phyloP scores from a whole-genome alignment of 2,329 filamentous ascomycete genomes.

The Aspergillus thermomutatus region DNA sequence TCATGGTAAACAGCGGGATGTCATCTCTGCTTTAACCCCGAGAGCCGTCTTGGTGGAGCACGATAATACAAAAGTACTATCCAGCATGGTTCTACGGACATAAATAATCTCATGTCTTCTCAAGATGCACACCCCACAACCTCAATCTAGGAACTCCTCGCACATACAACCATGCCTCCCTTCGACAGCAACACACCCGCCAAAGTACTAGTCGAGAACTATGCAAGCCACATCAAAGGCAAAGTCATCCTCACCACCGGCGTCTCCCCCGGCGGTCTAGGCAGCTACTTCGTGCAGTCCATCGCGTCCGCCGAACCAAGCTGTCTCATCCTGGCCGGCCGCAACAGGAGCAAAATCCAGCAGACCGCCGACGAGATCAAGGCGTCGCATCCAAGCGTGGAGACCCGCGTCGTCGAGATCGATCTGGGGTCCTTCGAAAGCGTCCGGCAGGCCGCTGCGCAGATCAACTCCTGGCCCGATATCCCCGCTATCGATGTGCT shows the following conservation, averaged over 20 bases:
- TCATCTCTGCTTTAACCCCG: no score
- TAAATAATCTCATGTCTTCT: background rate
- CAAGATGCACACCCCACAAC: background rate
- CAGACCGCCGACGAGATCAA: constrained; percentile 25
- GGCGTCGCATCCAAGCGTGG: constrained; percentile 13
- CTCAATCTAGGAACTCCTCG: background rate
- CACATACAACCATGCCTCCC: background rate
- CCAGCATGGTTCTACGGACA: background rate
- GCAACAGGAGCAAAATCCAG: constrained; percentile 32
- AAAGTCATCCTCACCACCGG: constrained; percentile 42
- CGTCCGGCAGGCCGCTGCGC: constrained; percentile 30
- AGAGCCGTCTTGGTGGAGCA: no score
- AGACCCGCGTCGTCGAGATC: constrained; percentile 25
- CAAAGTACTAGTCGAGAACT: constrained; percentile 18
- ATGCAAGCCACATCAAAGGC: constrained; percentile 17
- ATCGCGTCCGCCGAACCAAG: constrained; percentile 33
- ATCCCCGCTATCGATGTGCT: constrained; percentile 37
- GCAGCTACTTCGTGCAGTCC: constrained; percentile 31
- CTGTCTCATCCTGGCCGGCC: constrained; percentile 40
- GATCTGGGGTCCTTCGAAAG: constrained; percentile 32
- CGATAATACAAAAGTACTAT: no score
- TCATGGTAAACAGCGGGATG: no score
- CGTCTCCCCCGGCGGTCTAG: constrained; percentile 37
- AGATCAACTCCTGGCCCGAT: constrained; percentile 26
- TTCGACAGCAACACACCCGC: constrained; percentile 11